A percentile compares a stretch with the other conserved stretches of the same genome.
phyloP scores from a whole-genome alignment of 331 rosid species.

The Erythrophleum ivorense region DNA sequence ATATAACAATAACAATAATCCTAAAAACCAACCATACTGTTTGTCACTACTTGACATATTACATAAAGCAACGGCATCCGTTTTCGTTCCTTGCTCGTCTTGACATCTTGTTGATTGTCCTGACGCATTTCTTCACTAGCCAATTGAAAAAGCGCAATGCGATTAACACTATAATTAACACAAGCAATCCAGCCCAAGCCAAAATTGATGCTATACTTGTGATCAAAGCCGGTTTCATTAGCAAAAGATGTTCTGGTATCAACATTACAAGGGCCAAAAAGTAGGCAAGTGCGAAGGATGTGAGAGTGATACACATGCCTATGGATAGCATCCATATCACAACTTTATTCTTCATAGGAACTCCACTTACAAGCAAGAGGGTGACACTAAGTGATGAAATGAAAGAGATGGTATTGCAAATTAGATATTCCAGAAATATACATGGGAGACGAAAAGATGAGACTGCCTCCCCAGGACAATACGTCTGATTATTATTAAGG shows the following conservation, averaged over 20 bases:
- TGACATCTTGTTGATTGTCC: neutral
- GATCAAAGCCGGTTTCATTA: too few relatives aligned
- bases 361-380: slow-evolving; percentile 43
- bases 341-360: slow-evolving; percentile 17
- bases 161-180: neutral
- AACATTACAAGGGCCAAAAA: neutral
- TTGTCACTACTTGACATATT: too few relatives aligned
- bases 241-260: too few relatives aligned
- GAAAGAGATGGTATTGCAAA: slow-evolving; percentile 31
- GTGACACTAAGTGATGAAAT: slow-evolving; percentile 36
- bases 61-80: too few relatives aligned
- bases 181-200: neutral
- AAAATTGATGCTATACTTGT: neutral
- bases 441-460: neutral
- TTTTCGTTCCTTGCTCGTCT: neutral
- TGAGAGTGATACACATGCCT: slow-evolving; percentile 27
- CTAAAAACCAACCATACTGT: too few relatives aligned
- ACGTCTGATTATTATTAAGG: neutral
- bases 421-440: neutral
- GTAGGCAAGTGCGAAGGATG: slow-evolving; percentile 23
- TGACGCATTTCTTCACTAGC: neutral
- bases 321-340: slow-evolving; percentile 23
- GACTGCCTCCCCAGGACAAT: slow-evolving; percentile 3
- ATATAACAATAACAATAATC: too few relatives aligned
- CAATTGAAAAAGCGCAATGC: neutral